Evolutionary conservation across 148 eudicot species (phyloP).

Genomic region (Chenopodium berlandieri): DNA sequence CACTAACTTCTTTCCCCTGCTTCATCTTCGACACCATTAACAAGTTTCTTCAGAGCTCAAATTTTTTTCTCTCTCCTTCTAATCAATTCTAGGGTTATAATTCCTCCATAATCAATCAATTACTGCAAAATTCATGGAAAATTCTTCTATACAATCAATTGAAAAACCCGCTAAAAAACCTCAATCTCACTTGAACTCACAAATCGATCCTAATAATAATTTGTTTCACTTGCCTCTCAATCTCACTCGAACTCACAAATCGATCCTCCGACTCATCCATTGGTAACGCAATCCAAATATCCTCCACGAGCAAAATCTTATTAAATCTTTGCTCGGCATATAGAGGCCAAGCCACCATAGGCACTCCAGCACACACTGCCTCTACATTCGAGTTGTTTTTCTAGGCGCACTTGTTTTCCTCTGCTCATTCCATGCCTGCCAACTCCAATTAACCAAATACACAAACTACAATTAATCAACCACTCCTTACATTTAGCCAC

Average conservation of each 20-base stretch:
- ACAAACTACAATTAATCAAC: not conserved
- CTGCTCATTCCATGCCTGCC: slow-evolving; percentile 85
- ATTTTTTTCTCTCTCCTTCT: too few species aligned
- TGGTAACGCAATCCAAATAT: slow-evolving; percentile 2
- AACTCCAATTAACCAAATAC: slow-evolving; percentile 15
- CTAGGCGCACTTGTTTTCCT: slow-evolving; percentile 56
- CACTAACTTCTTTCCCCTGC: too few species aligned
- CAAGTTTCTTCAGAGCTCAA: too few species aligned
- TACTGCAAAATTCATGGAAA: not conserved
- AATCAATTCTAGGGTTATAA: too few species aligned
- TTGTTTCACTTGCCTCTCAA: slow-evolving; percentile 7
- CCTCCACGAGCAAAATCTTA: not conserved
- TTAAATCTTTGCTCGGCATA: not conserved
- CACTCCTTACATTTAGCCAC: not conserved
- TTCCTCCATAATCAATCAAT: too few species aligned
- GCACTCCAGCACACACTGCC: not conserved
- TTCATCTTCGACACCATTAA: too few species aligned
- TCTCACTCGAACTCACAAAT: not conserved
- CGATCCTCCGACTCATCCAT: not conserved
- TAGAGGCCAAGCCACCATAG: not conserved
- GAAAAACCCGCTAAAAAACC: not conserved
- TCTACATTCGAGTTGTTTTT: slow-evolving; percentile 23
- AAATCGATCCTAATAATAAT: not conserved
- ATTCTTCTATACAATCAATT: not conserved
- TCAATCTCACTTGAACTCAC: too few species aligned